phyloP scores from a whole-genome alignment of 352 stramenopile genomes.

The Phytophthora cryptogea region DNA sequence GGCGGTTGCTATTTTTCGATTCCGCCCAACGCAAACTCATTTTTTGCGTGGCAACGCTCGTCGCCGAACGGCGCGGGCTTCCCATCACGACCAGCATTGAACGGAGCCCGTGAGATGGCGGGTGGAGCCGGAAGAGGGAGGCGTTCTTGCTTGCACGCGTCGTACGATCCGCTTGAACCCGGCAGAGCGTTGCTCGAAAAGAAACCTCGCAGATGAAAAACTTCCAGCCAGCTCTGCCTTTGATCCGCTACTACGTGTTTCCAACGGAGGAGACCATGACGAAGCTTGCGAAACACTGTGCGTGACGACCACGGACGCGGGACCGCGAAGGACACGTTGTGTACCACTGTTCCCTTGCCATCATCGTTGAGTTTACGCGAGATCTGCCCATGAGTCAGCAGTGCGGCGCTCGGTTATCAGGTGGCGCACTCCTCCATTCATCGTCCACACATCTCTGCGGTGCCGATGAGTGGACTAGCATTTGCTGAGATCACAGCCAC shows the following conservation, averaged over 20 bases:
- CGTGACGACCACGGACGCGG: background rate
- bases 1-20: constrained; percentile 30
- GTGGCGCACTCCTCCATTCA: background rate
- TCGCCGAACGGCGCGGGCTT: constrained; percentile 16
- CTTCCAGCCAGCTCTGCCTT: background rate
- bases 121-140: constrained; percentile 11
- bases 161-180: constrained; percentile 20
- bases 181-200: background rate
- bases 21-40: constrained; percentile 21
- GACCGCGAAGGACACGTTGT: background rate
- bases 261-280: background rate
- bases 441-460: background rate
- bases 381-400: constrained; percentile 4
- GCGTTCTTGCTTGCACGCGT: constrained; percentile 16
- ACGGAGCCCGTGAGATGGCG: constrained; percentile 5
- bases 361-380: constrained; percentile 1
- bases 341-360: background rate
- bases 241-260: background rate
- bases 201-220: background rate
- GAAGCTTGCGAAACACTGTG: background rate
- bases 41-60: constrained; percentile 20
- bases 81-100: background rate
- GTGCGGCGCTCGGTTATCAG: constrained; percentile 2
- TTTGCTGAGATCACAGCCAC: constrained; percentile 8
- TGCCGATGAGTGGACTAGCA: constrained; percentile 6